Percentiles rank a stretch among this genome's conserved stretches.
Conservation (phyloP, 2,329 filamentous ascomycete species). For the Arthrobotrys musiformis region DNA sequence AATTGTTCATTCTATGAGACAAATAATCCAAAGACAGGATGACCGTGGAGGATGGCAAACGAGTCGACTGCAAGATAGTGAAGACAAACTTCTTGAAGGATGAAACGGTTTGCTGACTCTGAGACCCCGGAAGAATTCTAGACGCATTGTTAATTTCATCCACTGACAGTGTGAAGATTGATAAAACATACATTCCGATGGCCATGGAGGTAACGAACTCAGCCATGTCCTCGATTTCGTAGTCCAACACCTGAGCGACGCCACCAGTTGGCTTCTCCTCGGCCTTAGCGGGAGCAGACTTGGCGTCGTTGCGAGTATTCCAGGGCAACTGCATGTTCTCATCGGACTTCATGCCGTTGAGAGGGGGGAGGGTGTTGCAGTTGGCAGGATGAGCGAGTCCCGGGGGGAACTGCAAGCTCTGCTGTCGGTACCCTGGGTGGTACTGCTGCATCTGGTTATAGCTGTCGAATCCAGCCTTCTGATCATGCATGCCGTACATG, state of each 20-base stretch:
- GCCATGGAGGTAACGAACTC: slow-evolving; percentile 95
- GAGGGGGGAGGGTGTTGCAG: slow-evolving; percentile 50
- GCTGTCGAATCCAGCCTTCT: slow-evolving; percentile 57
- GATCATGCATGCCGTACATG: slow-evolving; percentile 54
- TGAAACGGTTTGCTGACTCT: slow-evolving; percentile 48
- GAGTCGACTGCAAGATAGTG: slow-evolving; percentile 88
- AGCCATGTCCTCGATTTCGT: slow-evolving; percentile 95
- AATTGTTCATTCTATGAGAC: slow-evolving; percentile 81
- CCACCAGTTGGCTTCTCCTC: slow-evolving; percentile 70
- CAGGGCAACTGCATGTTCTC: slow-evolving; percentile 54
- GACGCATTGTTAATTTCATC: slow-evolving; percentile 38
- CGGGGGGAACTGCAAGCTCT: slow-evolving; percentile 56
- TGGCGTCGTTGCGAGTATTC: slow-evolving; percentile 56
- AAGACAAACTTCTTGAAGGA: slow-evolving; percentile 88
- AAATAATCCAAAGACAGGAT: slow-evolving; percentile 90
- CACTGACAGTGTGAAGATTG: slow-evolving; percentile 55
- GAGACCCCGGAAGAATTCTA: slow-evolving; percentile 69
- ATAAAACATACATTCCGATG: slow-evolving; percentile 74
- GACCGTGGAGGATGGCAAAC: slow-evolving; percentile 90
- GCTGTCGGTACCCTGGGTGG: slow-evolving; percentile 54
- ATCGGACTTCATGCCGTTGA: slow-evolving; percentile 44
- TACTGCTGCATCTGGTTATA: slow-evolving; percentile 56
- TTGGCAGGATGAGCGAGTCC: slow-evolving; percentile 58
- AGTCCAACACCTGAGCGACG: slow-evolving; percentile 92
- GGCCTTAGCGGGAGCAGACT: slow-evolving; percentile 53